A percentile compares a stretch with the other conserved stretches of the same genome.
Evolutionary conservation across 2,329 filamentous ascomycete genomes (phyloP).

Genomic region (Madurella mycetomatis): DNA sequence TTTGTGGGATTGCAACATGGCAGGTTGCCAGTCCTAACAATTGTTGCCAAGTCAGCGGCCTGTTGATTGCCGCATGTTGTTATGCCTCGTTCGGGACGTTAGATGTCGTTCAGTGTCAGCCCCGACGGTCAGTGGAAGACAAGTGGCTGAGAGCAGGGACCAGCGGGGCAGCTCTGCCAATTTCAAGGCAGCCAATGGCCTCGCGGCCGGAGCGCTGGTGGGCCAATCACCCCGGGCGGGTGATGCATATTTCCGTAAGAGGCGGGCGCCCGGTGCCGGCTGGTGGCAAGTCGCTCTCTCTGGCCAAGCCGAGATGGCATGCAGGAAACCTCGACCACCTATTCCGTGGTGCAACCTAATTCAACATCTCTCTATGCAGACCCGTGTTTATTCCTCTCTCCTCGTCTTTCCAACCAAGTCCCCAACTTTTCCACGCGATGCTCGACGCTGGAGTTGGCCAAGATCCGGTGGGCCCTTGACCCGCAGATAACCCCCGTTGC

Average conservation of each 20-base stretch:
- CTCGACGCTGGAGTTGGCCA: not conserved
- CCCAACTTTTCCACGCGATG: no score
- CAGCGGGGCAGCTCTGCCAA: constrained; percentile 8
- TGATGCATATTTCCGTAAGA: not conserved
- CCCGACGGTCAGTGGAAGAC: not conserved
- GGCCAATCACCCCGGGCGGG: constrained; percentile 14
- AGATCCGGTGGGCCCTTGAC: no score
- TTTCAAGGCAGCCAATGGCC: constrained; percentile 21
- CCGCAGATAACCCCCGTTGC: not conserved
- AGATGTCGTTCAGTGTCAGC: constrained; percentile 3
- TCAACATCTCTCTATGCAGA: not conserved
- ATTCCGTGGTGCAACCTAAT: not conserved
- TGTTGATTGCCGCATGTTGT: not conserved
- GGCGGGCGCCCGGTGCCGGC: not conserved
- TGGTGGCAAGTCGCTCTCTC: not conserved
- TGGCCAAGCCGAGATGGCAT: not conserved
- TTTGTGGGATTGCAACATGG: no score
- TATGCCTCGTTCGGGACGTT: not conserved
- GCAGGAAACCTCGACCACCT: not conserved
- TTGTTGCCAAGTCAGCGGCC: no score
- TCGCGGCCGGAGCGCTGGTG: not conserved
- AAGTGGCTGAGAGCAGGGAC: constrained; percentile 5
- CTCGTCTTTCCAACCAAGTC: no score
- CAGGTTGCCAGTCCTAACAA: no score
- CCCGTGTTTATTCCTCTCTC: not conserved